Evolutionary conservation across 2,329 filamentous ascomycete genomes (phyloP).

Genomic region (Nemania diffusa): DNA sequence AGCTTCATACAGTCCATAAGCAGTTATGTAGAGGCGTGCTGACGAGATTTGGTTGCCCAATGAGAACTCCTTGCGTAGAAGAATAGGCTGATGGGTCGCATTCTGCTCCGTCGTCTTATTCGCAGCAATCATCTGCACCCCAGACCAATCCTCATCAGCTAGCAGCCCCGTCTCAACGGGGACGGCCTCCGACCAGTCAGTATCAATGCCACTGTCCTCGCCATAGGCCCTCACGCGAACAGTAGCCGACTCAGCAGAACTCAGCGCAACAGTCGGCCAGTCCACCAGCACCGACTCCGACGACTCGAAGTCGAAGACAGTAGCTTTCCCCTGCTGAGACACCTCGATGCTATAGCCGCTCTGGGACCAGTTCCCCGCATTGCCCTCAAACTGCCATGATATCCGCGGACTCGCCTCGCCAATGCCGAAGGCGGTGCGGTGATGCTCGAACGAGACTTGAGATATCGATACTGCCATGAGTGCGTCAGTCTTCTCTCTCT

Average conservation of each 20-base stretch:
- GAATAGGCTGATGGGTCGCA: constrained; percentile 46
- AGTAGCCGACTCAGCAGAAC: constrained; percentile 47
- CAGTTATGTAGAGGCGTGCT: constrained; percentile 60
- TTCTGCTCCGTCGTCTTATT: constrained; percentile 45
- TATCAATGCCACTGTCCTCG: constrained; percentile 37
- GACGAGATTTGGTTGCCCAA: constrained; percentile 42
- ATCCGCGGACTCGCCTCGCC: constrained; percentile 56
- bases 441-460: constrained; percentile 56
- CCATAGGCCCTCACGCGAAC: constrained; percentile 52
- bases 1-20: constrained; percentile 58
- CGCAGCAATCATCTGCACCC: constrained; percentile 48
- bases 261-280: constrained; percentile 55
- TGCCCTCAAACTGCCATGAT: constrained; percentile 58
- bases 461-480: constrained; percentile 54
- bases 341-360: constrained; percentile 58
- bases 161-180: constrained; percentile 52
- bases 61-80: constrained; percentile 51
- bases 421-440: constrained; percentile 56
- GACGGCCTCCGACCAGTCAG: constrained; percentile 48
- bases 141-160: constrained; percentile 47
- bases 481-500: constrained; percentile 16
- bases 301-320: constrained; percentile 48
- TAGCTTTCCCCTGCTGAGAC: constrained; percentile 36
- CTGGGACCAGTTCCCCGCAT: constrained; percentile 56
- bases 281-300: constrained; percentile 55